phyloP scores from a whole-genome alignment of 2,329 filamentous ascomycete genomes.

The Drechslerella stenobrocha region DNA sequence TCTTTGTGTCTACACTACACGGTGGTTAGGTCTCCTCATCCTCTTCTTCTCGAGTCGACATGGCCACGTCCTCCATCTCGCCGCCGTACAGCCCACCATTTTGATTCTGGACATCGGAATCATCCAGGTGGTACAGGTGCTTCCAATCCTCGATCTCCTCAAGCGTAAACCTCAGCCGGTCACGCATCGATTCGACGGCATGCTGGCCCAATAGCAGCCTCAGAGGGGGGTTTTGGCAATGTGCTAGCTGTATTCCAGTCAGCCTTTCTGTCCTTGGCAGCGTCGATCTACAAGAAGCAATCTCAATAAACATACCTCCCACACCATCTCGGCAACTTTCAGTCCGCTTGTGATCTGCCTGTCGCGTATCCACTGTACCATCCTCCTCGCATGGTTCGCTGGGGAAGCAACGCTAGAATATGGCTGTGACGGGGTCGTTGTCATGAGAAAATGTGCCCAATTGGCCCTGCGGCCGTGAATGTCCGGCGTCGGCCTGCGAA shows the following conservation, averaged over 20 bases:
- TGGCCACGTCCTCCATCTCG: constrained; percentile 52
- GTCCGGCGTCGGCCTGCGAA: constrained; percentile 48
- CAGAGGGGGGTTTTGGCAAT: constrained; percentile 90
- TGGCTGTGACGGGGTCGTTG: constrained; percentile 76
- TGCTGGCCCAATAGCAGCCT: constrained; percentile 86
- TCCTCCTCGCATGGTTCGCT: constrained; percentile 82
- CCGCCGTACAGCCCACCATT: constrained; percentile 53
- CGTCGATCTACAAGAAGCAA: not conserved
- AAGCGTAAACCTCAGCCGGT: constrained; percentile 83
- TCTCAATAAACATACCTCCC: constrained; percentile 58
- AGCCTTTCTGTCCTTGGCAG: not conserved
- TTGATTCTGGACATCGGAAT: constrained; percentile 52
- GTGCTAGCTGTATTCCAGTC: constrained; percentile 68
- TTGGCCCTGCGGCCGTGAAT: constrained; percentile 65
- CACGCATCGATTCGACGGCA: constrained; percentile 92
- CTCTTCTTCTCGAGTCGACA: constrained; percentile 44
- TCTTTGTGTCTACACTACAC: constrained; percentile 96
- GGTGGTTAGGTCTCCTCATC: constrained; percentile 66
- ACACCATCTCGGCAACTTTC: constrained; percentile 89
- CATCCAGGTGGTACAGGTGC: constrained; percentile 68
- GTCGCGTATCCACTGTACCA: constrained; percentile 93
- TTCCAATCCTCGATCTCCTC: constrained; percentile 91
- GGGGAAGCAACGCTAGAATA: constrained; percentile 79
- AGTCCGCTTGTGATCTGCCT: constrained; percentile 89
- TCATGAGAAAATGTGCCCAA: constrained; percentile 91